Evolutionary conservation across 805 yeast species (phyloP).

Genomic region (Ogataea populi-albae): DNA sequence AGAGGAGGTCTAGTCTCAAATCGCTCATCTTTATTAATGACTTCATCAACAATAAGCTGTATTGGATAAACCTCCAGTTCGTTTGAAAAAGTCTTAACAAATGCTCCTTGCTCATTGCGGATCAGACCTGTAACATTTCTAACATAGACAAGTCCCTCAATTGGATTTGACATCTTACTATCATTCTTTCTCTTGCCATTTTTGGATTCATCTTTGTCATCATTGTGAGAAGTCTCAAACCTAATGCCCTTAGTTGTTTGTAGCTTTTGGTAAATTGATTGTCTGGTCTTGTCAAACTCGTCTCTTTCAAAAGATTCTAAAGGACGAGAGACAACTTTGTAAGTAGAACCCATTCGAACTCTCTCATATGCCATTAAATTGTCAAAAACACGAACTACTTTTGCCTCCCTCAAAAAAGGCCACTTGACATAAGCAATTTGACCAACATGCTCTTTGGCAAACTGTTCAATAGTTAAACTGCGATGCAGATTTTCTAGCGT

Average conservation of each 20-base stretch:
- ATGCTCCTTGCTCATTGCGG: constrained; percentile 70
- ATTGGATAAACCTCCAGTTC: constrained; percentile 62
- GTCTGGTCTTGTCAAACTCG: constrained; percentile 42
- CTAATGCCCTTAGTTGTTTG: constrained; percentile 52
- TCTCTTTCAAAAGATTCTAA: constrained; percentile 46
- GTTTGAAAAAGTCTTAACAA: constrained; percentile 63
- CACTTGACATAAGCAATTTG: constrained; percentile 72
- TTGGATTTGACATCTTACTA: constrained; percentile 18
- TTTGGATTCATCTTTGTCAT: constrained; percentile 7
- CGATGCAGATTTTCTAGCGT: constrained; percentile 53
- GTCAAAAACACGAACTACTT: constrained; percentile 61
- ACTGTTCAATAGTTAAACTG: constrained; percentile 57
- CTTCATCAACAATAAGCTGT: constrained; percentile 74
- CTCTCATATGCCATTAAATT: constrained; percentile 46
- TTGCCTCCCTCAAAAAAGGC: constrained; percentile 88
- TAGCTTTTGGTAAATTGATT: constrained; percentile 41
- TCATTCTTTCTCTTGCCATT: constrained; percentile 1
- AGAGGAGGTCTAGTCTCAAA: constrained; percentile 67
- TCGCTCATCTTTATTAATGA: constrained; percentile 71
- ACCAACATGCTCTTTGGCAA: constrained; percentile 61
- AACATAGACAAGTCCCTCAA: constrained; percentile 65
- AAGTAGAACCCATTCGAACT: constrained; percentile 30
- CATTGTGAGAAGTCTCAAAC: constrained; percentile 15
- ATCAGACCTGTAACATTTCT: constrained; percentile 73
- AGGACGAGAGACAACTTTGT: constrained; percentile 34